Percentiles rank a stretch among this genome's conserved stretches.
These are phyloP conservation scores for Glonium stellatum DNA, from an alignment of 495 filamentous ascomycete species.

Conservation along the genomic window DNA sequence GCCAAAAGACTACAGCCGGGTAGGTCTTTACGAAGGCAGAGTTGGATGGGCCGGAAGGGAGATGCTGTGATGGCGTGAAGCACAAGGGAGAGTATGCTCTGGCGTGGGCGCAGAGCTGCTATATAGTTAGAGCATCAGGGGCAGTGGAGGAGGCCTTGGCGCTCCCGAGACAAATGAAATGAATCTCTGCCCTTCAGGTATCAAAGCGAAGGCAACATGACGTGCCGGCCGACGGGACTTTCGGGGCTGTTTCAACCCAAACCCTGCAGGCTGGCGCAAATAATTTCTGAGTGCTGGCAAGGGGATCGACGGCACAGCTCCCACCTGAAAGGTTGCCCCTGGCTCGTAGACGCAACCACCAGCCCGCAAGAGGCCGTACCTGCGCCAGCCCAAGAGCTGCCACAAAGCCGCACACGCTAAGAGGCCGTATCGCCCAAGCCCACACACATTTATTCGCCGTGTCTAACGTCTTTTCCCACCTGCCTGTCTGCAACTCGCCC, in stretches of 20 bases:
- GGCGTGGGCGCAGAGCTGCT: conserved; percentile 5
- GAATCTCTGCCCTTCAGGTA: conserved; percentile 12
- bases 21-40: conserved; percentile 1
- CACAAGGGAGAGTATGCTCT: background rate
- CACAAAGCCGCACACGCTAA: conserved; percentile 1
- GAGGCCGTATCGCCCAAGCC: background rate
- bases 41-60: background rate
- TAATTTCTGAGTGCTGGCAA: background rate
- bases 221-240: conserved; percentile 23
- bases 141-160: too few relatives aligned
- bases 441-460: background rate
- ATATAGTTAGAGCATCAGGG: too few relatives aligned
- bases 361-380: background rate
- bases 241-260: conserved; percentile 22
- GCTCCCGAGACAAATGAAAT: conserved; percentile 23
- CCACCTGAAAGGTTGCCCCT: conserved; percentile 1
- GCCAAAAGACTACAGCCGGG: conserved; percentile 21
- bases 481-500: conserved; percentile 1
- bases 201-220: conserved; percentile 19
- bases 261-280: conserved; percentile 10
- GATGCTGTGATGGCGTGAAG: conserved; percentile 5
- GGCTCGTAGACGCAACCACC: background rate
- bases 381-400: conserved; percentile 3
- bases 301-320: conserved; percentile 3
- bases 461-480: conserved; percentile 12